Conservation (phyloP, 345 rosid genomes). For the Pugionium cornutum region DNA sequence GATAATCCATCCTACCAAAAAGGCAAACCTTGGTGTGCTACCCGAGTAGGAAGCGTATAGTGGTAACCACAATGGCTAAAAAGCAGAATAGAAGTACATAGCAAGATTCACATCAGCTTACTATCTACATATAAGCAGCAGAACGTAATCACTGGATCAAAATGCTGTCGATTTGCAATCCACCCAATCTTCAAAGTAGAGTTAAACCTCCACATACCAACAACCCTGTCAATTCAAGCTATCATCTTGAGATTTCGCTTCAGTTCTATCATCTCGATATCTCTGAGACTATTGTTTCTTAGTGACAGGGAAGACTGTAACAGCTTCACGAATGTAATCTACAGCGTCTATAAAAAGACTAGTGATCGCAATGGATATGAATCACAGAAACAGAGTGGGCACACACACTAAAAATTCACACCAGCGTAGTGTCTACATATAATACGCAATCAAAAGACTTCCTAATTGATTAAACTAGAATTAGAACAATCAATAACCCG, state of each 20-base stretch:
- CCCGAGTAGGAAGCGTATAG: neutral
- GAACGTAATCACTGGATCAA: neutral
- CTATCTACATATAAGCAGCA: neutral
- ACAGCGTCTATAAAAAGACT: too few species aligned
- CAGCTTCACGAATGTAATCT: neutral
- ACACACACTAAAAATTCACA: neutral
- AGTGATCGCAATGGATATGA: neutral
- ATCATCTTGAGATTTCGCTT: neutral
- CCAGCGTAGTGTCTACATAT: neutral
- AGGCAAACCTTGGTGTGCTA: neutral
- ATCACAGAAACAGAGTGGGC: neutral
- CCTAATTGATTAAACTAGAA: constrained; percentile 6
- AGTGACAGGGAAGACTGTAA: neutral
- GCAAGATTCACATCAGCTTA: neutral
- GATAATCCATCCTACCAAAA: neutral
- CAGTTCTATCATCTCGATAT: constrained; percentile 2
- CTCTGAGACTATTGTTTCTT: neutral
- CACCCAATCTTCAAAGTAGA: neutral
- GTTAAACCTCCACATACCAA: neutral
- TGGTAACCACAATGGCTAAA: neutral
- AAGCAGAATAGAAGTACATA: neutral
- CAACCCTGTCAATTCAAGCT: neutral
- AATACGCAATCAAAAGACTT: too few species aligned
- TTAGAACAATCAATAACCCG: neutral
- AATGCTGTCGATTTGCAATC: neutral